Percentiles rank a stretch among this genome's conserved stretches.
Evolutionary conservation across 2,329 filamentous ascomycete genomes (phyloP).

Genomic region (Dactylellina parvicollis): DNA sequence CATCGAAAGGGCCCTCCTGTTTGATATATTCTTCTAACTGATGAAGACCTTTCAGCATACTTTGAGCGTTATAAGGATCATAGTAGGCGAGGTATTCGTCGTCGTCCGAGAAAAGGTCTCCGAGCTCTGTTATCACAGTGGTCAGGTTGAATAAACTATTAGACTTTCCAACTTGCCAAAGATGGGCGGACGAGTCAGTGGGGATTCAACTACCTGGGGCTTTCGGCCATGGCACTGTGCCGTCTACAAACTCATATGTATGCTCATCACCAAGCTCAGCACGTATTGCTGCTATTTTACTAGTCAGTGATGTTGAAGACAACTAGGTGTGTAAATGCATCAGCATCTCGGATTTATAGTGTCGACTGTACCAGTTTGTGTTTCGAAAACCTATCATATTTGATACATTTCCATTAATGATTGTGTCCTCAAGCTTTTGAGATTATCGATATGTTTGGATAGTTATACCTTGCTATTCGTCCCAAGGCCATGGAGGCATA

Average conservation of each 20-base stretch:
- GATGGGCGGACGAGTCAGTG: background rate
- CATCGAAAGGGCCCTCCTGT: conserved; percentile 39
- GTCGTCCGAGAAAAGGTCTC: conserved; percentile 31
- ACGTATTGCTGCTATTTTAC: conserved; percentile 14
- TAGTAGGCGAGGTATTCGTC: conserved; percentile 43
- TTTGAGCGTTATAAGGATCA: conserved; percentile 17
- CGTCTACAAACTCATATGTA: conserved; percentile 41
- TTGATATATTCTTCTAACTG: conserved; percentile 22
- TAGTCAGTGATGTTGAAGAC: background rate
- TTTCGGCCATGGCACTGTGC: conserved; percentile 34
- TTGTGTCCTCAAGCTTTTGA: background rate
- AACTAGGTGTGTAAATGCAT: too few relatives aligned
- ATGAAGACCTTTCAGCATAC: conserved; percentile 9
- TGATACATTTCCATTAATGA: background rate
- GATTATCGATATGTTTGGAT: too few relatives aligned
- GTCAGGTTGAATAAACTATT: background rate
- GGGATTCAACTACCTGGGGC: conserved; percentile 8
- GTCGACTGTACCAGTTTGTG: conserved; percentile 19
- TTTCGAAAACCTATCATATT: conserved; percentile 18
- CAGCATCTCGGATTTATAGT: too few relatives aligned
- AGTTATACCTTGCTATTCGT: conserved; percentile 18
- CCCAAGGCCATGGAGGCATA: conserved; percentile 34
- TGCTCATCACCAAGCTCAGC: conserved; percentile 36
- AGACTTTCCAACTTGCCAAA: background rate
- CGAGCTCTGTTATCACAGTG: conserved; percentile 13